phyloP scores from a whole-genome alignment of 2,329 filamentous ascomycete genomes.

The Penicillium oxalicum region DNA sequence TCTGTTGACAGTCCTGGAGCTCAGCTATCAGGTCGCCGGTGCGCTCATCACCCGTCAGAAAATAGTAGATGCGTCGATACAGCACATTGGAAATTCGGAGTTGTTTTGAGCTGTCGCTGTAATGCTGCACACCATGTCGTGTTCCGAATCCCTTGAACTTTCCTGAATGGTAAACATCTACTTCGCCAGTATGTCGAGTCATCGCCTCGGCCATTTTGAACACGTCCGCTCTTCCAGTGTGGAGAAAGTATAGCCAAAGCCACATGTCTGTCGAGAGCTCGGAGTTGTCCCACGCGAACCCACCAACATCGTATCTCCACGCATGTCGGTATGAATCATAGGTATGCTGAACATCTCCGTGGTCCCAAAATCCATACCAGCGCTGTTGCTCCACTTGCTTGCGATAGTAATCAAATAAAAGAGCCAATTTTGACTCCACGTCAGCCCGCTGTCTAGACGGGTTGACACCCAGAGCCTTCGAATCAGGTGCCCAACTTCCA shows the following conservation, averaged over 20 bases:
- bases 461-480: constrained; percentile 20
- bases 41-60: constrained; percentile 16
- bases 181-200: constrained; percentile 55
- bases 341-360: constrained; percentile 59
- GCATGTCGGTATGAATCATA: constrained; percentile 55
- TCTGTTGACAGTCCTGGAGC: constrained; percentile 12
- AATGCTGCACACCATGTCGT: constrained; percentile 59
- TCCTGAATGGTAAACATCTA: constrained; percentile 58
- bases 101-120: constrained; percentile 56
- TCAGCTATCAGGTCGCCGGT: constrained; percentile 14
- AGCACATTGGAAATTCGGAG: constrained; percentile 48
- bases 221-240: constrained; percentile 52
- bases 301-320: constrained; percentile 60
- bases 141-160: constrained; percentile 56
- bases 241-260: constrained; percentile 59
- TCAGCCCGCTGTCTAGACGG: constrained; percentile 26
- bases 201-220: constrained; percentile 56
- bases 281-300: constrained; percentile 61
- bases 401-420: constrained; percentile 53
- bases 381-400: constrained; percentile 51
- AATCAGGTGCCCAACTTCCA: constrained; percentile 47
- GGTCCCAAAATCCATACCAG: constrained; percentile 60
- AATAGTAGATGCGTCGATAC: constrained; percentile 15
- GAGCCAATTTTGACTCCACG: constrained; percentile 51
- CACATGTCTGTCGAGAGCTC: constrained; percentile 59